A percentile compares a stretch with the other conserved stretches of the same genome.
Evolutionary conservation across 1,139 yeast genomes (phyloP).

Genomic region (Candida mesenterica): DNA sequence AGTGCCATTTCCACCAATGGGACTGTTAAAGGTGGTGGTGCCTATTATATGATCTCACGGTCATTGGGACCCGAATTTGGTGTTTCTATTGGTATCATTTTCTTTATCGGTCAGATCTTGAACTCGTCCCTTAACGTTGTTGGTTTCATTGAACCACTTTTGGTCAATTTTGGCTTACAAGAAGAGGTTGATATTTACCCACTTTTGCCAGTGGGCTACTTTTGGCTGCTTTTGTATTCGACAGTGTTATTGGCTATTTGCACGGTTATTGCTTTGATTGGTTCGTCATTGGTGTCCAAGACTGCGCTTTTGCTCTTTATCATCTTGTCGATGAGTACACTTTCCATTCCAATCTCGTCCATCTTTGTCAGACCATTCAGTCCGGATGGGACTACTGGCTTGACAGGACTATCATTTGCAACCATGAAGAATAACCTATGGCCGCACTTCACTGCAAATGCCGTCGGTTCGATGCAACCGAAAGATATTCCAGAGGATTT

Average conservation of each 20-base stretch:
- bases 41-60: conserved; percentile 78
- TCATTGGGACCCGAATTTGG: conserved; percentile 84
- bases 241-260: conserved; percentile 67
- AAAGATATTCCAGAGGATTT: conserved; percentile 64
- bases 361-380: conserved; percentile 58
- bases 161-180: conserved; percentile 58
- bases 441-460: conserved; percentile 83
- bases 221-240: conserved; percentile 62
- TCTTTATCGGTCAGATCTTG: conserved; percentile 72
- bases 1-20: conserved; percentile 84
- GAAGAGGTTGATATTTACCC: conserved; percentile 55
- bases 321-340: conserved; percentile 65
- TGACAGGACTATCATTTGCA: conserved; percentile 71
- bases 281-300: conserved; percentile 77
- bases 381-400: conserved; percentile 47
- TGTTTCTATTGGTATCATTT: conserved; percentile 76
- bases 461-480: conserved; percentile 80
- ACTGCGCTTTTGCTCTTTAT: conserved; percentile 79
- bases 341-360: conserved; percentile 80
- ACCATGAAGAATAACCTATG: conserved; percentile 64
- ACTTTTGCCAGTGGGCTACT: conserved; percentile 51
- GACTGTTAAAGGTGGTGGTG: conserved; percentile 82
- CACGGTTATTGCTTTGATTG: conserved; percentile 75
- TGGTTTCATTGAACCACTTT: conserved; percentile 71
- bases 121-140: conserved; percentile 78